phyloP scores from a whole-genome alignment of 2,329 filamentous ascomycete genomes.

The Pezicula neosporulosa region DNA sequence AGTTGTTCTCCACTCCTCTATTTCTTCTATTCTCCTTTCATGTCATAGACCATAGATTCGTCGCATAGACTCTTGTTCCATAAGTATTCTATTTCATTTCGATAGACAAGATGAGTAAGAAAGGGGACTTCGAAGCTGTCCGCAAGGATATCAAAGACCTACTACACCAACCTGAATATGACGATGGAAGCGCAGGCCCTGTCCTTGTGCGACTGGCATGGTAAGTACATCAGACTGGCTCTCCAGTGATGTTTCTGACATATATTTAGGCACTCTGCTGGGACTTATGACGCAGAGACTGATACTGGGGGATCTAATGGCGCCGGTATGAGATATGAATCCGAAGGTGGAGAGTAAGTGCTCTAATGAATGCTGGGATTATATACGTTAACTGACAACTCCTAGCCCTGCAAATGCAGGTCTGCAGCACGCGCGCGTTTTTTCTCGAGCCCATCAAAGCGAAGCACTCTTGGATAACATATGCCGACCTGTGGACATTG shows the following conservation, averaged over 20 bases:
- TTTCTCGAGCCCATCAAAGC: constrained; percentile 61
- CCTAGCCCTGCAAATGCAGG: constrained; percentile 55
- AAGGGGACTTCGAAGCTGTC: constrained; percentile 63
- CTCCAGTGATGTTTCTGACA: constrained; percentile 9
- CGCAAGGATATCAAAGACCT: constrained; percentile 49
- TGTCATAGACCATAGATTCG: constrained; percentile 2
- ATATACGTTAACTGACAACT: neutral
- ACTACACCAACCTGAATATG: constrained; percentile 58
- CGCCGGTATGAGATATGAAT: constrained; percentile 63
- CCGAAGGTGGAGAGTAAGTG: constrained; percentile 51
- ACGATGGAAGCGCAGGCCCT: constrained; percentile 61
- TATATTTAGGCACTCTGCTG: constrained; percentile 52
- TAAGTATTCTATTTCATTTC: neutral
- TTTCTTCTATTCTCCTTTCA: constrained; percentile 5
- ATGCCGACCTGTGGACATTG: constrained; percentile 63
- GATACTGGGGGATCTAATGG: constrained; percentile 63
- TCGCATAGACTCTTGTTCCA: constrained; percentile 6
- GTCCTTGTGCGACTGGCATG: constrained; percentile 62
- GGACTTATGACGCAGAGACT: constrained; percentile 56
- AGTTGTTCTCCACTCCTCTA: neutral
- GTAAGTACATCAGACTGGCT: constrained; percentile 31
- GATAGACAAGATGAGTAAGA: constrained; percentile 34
- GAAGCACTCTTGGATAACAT: constrained; percentile 60
- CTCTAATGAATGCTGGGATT: neutral
- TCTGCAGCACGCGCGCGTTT: constrained; percentile 56